These are phyloP conservation scores for Stylonectria norvegica DNA, from an alignment of 2,329 filamentous ascomycete species.

Conservation along the genomic window DNA sequence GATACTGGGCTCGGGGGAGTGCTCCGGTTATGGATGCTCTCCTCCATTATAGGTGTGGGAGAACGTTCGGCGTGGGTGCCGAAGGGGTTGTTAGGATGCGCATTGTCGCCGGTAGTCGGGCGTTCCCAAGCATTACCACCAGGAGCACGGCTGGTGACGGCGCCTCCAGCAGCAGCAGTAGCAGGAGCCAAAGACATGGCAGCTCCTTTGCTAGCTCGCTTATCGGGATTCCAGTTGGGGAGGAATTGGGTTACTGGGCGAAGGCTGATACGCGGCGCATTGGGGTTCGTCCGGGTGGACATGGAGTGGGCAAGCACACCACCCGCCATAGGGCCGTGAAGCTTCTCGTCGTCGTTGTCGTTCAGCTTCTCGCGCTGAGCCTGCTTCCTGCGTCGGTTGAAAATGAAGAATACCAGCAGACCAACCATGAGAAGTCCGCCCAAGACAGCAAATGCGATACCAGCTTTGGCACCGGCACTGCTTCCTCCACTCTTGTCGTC, in stretches of 20 bases:
- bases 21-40: constrained; percentile 20
- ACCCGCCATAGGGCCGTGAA: constrained; percentile 37
- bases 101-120: constrained; percentile 42
- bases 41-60: constrained; percentile 40
- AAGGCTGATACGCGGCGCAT: constrained; percentile 78
- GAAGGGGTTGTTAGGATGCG: constrained; percentile 68
- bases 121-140: constrained; percentile 47
- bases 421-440: constrained; percentile 64
- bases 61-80: constrained; percentile 56
- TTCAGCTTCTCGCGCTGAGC: constrained; percentile 43
- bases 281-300: constrained; percentile 37
- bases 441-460: constrained; percentile 79
- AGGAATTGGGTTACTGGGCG: constrained; percentile 82
- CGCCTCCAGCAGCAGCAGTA: constrained; percentile 20
- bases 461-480: constrained; percentile 61
- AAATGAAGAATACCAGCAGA: constrained; percentile 66
- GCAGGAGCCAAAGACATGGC: constrained; percentile 37
- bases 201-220: constrained; percentile 48
- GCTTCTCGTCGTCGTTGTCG: constrained; percentile 69
- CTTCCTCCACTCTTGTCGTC: constrained; percentile 15
- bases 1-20: constrained; percentile 34
- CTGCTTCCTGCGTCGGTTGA: constrained; percentile 68
- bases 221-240: constrained; percentile 55
- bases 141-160: constrained; percentile 24
- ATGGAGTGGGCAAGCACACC: constrained; percentile 12